Evolutionary conservation across 164 flowering plant genomes (phyloP).

Genomic region (Nymphaea colorata): DNA sequence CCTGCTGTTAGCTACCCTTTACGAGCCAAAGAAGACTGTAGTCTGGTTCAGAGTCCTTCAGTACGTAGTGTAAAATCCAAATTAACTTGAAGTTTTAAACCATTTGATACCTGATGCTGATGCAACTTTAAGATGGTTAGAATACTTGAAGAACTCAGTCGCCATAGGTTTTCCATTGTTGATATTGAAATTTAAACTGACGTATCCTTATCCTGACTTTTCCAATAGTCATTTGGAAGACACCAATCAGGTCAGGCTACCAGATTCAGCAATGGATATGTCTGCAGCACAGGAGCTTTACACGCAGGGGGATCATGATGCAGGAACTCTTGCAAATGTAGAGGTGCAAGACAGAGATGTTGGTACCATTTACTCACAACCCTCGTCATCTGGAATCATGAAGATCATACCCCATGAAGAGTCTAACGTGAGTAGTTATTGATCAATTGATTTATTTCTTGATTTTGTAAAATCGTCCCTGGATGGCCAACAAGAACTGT

Average conservation of each 20-base stretch:
- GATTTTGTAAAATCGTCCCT: background rate
- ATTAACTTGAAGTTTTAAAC: too few species aligned
- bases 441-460: background rate
- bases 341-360: constrained; percentile 10
- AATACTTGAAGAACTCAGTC: background rate
- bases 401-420: constrained; percentile 34
- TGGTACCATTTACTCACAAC: constrained; percentile 6
- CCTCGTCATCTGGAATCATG: constrained; percentile 22
- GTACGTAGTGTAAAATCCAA: background rate
- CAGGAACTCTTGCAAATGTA: constrained; percentile 1
- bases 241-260: constrained; percentile 7
- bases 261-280: constrained; percentile 9
- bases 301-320: constrained; percentile 7
- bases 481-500: too few species aligned
- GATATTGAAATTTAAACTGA: background rate
- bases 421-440: constrained; percentile 28
- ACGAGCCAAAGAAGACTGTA: background rate
- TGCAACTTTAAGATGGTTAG: background rate
- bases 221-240: constrained; percentile 25
- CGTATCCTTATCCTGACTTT: background rate
- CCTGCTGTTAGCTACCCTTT: background rate
- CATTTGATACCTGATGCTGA: background rate
- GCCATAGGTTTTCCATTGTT: too few species aligned
- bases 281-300: constrained; percentile 7
- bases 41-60: background rate